Base-by-base conservation (phyloP, 2,329 filamentous ascomycete species). In the Phialophora macrospora region DNA sequence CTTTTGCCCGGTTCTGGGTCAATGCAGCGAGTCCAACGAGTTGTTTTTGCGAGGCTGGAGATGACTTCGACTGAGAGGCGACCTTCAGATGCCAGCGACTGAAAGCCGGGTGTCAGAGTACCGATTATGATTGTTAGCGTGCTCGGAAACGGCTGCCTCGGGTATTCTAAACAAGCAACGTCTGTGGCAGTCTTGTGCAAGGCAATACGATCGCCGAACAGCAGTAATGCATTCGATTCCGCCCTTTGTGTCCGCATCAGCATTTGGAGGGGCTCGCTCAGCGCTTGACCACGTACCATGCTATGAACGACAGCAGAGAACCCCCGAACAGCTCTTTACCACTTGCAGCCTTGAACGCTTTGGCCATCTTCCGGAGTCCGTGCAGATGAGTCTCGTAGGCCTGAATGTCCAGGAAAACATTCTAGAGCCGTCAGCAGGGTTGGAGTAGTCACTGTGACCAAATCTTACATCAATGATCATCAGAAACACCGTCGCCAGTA, bases 381-480 rank as follows among this genome's bases (percentile, higher is more conserved):
- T 64, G 32, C 38, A 68, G 48, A 55, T 68, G 67, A 7, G 64
- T 61, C 32, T 59, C 46, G 28, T 68, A 68, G n/a, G 67, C 61
- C 41, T 64, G 54, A 24, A 61, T 32, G 44, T 68, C 67, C 32
- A 66, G 54, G 32, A 66, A 68, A 7, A 68, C 67, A 38, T 68
- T 68, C 67, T 68, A 49, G 12, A 14, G 4, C 24, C 1, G 20
- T 65, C 41, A 62, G 46, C 22, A 34, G 4, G 17, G 54, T 4
- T 7, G 17, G 26, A 12, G n/a, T 8, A 48, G 28, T 38, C 9
- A 2, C n/a, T 26, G 26, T 26, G 20, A 4, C 46, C 38, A 17
- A 64, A 17, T n/a, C 64, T 48, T 60, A 66, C 67, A 28, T 68
- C 67, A 48, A 62, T 68, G n/a, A 68, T 68, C 67, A 68, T 68